Percentiles rank a stretch among this genome's conserved stretches.
phyloP scores from a whole-genome alignment of 31 red algal genomes.

The Porphyra umbilicalis region DNA sequence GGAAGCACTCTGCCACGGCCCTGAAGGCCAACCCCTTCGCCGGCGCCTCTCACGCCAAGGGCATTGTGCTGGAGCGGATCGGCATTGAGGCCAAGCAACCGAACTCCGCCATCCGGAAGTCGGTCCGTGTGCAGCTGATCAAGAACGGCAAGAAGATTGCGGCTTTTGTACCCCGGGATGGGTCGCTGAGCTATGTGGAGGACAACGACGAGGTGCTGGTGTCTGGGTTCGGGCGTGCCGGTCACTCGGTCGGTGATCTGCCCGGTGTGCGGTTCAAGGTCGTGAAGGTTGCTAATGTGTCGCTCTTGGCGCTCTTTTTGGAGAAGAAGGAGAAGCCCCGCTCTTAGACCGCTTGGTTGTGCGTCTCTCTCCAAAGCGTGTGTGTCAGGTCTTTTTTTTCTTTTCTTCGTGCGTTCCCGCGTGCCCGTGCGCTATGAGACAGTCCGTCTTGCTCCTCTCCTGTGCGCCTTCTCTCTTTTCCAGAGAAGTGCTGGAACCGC shows the following conservation, averaged over 20 bases:
- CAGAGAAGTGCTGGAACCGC: too few relatives aligned
- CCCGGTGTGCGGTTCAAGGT: conserved; percentile 99
- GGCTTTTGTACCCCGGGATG: conserved; percentile 94
- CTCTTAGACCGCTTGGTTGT: conserved; percentile 15
- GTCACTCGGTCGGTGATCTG: conserved; percentile 94
- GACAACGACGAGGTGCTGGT: conserved; percentile 98
- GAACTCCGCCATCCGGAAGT: conserved; percentile 99
- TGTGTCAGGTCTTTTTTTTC: background rate
- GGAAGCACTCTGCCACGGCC: conserved; percentile 78
- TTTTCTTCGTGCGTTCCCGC: too few relatives aligned
- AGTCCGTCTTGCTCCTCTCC: too few relatives aligned
- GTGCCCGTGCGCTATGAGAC: too few relatives aligned
- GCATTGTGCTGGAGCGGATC: conserved; percentile 96
- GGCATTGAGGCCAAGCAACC: conserved; percentile 99
- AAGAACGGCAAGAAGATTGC: conserved; percentile 99
- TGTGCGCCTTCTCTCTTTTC: too few relatives aligned
- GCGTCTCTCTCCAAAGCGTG: background rate
- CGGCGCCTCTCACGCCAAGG: conserved; percentile 96
- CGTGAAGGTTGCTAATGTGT: conserved; percentile 89
- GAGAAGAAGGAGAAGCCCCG: conserved; percentile 99
- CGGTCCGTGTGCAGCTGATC: conserved; percentile 93
- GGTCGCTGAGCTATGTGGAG: conserved; percentile 95
- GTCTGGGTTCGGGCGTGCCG: conserved; percentile 83
- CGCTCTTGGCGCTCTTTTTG: conserved; percentile 81
- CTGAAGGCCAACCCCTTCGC: conserved; percentile 96